Evolutionary conservation across 192 early-diverging fungal genomes (phyloP).

Genomic region (Radiomyces spectabilis): DNA sequence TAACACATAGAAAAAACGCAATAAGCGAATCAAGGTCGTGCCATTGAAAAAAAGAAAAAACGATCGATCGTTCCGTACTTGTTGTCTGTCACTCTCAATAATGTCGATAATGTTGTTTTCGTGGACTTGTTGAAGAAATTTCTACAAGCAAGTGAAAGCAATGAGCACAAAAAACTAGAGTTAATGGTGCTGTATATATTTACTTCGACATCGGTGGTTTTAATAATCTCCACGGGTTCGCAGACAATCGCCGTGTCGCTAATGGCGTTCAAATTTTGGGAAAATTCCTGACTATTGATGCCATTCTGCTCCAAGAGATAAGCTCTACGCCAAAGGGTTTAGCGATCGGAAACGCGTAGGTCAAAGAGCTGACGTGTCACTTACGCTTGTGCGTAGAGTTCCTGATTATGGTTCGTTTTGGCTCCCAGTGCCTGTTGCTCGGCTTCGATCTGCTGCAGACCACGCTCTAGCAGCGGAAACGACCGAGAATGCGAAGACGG

Average conservation of each 20-base stretch:
- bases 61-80: not conserved
- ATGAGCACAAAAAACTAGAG: no score
- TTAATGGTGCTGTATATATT: not conserved
- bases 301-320: not conserved
- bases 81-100: not conserved
- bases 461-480: not conserved
- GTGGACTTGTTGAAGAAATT: not conserved
- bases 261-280: not conserved
- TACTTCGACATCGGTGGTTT: not conserved
- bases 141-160: not conserved
- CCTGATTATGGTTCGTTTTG: not conserved
- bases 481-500: not conserved
- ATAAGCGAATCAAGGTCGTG: no score
- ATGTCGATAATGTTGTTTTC: not conserved
- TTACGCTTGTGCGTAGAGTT: conserved; percentile 3
- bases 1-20: not conserved
- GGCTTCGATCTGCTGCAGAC: not conserved
- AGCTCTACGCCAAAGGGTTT: not conserved
- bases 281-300: not conserved
- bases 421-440: not conserved
- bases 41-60: no score
- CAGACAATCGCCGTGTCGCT: not conserved
- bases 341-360: not conserved
- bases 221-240: not conserved
- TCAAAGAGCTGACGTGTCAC: not conserved